Evolutionary conservation across 768 basidiomycete genomes (phyloP).

Genomic region (Tulasnella sp.): DNA sequence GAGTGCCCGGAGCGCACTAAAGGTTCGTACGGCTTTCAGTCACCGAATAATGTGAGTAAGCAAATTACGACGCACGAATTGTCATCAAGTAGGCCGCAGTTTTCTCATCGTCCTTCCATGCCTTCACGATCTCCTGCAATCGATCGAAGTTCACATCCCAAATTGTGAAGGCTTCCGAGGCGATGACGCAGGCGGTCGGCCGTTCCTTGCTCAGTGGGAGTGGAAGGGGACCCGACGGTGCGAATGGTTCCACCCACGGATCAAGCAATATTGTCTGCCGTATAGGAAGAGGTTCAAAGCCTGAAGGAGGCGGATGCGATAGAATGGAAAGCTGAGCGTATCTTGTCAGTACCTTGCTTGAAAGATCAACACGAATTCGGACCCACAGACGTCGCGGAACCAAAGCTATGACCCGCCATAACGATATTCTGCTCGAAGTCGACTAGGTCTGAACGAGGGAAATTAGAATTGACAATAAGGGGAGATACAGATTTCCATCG

Average conservation of each 20-base stretch:
- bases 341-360: slow-evolving; percentile 3
- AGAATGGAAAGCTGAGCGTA: slow-evolving; percentile 51
- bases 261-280: slow-evolving; percentile 62
- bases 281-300: slow-evolving; percentile 49
- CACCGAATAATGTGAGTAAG: neutral
- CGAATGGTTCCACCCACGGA: slow-evolving; percentile 79
- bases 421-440: slow-evolving; percentile 37
- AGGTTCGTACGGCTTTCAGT: neutral
- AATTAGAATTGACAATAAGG: neutral
- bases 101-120: slow-evolving; percentile 42
- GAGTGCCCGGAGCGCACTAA: slow-evolving; percentile 26
- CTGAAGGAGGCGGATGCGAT: slow-evolving; percentile 45
- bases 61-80: slow-evolving; percentile 18
- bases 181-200: slow-evolving; percentile 57
- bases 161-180: slow-evolving; percentile 71
- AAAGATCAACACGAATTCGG: neutral
- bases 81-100: slow-evolving; percentile 24
- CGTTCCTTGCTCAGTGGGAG: slow-evolving; percentile 27
- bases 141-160: slow-evolving; percentile 72
- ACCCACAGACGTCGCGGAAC: slow-evolving; percentile 51
- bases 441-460: slow-evolving; percentile 29
- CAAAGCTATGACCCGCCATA: slow-evolving; percentile 55
- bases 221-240: slow-evolving; percentile 48
- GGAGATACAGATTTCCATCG: neutral
- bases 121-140: slow-evolving; percentile 49